Conservation (phyloP, 305 asterid genomes). For the Coffea humblotiana region DNA sequence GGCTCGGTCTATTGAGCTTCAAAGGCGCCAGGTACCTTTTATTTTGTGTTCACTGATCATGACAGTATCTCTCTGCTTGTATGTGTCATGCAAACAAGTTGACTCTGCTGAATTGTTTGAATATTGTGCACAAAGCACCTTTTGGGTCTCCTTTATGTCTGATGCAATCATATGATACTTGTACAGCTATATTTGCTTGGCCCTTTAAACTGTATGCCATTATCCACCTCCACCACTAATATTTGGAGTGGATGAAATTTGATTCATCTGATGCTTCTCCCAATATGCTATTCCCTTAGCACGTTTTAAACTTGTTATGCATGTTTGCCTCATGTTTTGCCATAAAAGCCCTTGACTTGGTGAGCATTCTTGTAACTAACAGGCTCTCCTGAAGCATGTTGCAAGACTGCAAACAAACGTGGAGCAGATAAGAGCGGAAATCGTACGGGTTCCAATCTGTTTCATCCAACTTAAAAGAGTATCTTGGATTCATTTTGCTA, state of each 20-base stretch:
- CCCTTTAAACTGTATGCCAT: not conserved
- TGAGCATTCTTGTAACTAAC: conserved; percentile 22
- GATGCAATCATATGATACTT: not conserved
- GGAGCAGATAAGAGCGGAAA: conserved; percentile 59
- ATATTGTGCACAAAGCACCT: not conserved
- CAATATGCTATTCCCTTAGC: not conserved
- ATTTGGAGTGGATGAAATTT: not conserved
- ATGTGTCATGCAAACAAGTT: not conserved
- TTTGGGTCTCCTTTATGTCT: not conserved
- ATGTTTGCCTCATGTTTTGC: not conserved
- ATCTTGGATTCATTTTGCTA: conserved; percentile 4
- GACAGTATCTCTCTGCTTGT: not conserved
- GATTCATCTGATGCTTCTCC: not conserved
- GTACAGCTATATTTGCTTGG: not conserved
- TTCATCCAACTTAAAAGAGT: conserved; percentile 14
- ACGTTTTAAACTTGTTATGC: conserved; percentile 3
- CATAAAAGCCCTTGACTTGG: conserved; percentile 16
- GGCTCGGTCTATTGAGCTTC: conserved; percentile 99
- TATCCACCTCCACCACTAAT: not conserved
- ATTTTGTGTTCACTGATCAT: not conserved
- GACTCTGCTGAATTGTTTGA: not conserved
- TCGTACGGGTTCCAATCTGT: conserved; percentile 47
- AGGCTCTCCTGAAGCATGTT: conserved; percentile 77
- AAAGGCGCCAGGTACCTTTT: conserved; percentile 73
- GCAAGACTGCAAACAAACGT: conserved; percentile 61